Percentiles rank a stretch among this genome's conserved stretches.
Conservation (phyloP, 495 filamentous ascomycete genomes). For the Xylaria sp. region DNA sequence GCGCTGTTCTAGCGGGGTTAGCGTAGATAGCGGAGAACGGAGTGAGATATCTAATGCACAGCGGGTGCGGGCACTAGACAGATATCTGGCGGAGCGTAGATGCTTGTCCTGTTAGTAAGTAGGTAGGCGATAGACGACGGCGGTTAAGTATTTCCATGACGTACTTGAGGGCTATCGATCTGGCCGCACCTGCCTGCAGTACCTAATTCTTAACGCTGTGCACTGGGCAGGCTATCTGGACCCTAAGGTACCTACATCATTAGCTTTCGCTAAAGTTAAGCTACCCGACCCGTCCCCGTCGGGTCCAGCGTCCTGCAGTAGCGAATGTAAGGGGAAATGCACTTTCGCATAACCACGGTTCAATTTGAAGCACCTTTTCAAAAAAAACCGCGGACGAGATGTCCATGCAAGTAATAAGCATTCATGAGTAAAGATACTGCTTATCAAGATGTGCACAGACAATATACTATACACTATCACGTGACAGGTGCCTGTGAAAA, state of each 20-base stretch:
- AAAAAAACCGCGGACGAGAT: no score
- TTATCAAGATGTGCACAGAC: neutral
- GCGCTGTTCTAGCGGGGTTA: no score
- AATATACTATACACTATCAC: no score
- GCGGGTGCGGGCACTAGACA: neutral
- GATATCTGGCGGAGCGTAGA: neutral
- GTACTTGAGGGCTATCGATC: neutral
- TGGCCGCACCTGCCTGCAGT: neutral
- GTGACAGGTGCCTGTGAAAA: neutral
- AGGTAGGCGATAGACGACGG: neutral
- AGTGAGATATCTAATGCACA: neutral
- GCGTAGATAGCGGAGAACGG: neutral
- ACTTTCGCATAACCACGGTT: neutral
- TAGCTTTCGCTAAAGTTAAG: neutral
- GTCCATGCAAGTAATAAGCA: neutral
- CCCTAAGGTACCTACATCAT: neutral
- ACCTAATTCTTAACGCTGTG: neutral
- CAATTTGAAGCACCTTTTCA: neutral
- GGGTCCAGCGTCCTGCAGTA: neutral
- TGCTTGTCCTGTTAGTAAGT: neutral
- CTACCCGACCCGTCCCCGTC: neutral
- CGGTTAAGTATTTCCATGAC: neutral
- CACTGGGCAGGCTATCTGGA: neutral
- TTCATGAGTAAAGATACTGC: neutral
- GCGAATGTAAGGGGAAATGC: neutral